Conservation (phyloP, 2,329 filamentous ascomycete species). For the Purpureocillium takamizusanense region DNA sequence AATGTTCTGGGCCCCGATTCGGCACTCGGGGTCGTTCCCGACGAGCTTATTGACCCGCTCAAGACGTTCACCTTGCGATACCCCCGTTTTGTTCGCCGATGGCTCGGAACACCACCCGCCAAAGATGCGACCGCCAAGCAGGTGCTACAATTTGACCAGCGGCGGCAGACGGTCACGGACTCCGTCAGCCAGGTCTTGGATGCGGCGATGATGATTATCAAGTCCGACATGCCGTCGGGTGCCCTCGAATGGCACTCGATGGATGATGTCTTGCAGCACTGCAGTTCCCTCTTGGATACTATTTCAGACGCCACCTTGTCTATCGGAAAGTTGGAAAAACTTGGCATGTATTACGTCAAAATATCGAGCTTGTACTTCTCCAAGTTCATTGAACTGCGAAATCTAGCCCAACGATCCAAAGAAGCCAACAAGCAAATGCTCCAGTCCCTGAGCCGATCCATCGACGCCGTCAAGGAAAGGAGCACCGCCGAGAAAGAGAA, state of each 20-base stretch:
- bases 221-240: slow-evolving; percentile 38
- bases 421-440: slow-evolving; percentile 33
- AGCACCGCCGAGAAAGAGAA: slow-evolving; percentile 45
- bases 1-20: slow-evolving; percentile 13
- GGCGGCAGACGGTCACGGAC: slow-evolving; percentile 42
- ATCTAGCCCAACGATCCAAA: slow-evolving; percentile 28
- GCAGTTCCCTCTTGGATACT: slow-evolving; percentile 41
- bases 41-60: slow-evolving; percentile 28
- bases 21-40: slow-evolving; percentile 5
- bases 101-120: slow-evolving; percentile 49
- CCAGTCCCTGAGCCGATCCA: slow-evolving; percentile 52
- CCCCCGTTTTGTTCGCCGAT: slow-evolving; percentile 51
- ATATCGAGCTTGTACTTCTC: slow-evolving; percentile 65
- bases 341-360: slow-evolving; percentile 48
- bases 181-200: slow-evolving; percentile 50
- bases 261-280: slow-evolving; percentile 50
- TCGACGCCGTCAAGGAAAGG: slow-evolving; percentile 51
- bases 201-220: slow-evolving; percentile 48
- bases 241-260: slow-evolving; percentile 43
- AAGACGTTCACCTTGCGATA: slow-evolving; percentile 49
- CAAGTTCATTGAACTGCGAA: slow-evolving; percentile 44
- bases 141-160: slow-evolving; percentile 51
- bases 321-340: slow-evolving; percentile 18
- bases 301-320: slow-evolving; percentile 32
- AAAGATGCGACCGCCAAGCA: slow-evolving; percentile 46